These are phyloP conservation scores for Zygosaccharomyces pseudorouxii DNA, from an alignment of 805 yeast species.

Conservation along the genomic window DNA sequence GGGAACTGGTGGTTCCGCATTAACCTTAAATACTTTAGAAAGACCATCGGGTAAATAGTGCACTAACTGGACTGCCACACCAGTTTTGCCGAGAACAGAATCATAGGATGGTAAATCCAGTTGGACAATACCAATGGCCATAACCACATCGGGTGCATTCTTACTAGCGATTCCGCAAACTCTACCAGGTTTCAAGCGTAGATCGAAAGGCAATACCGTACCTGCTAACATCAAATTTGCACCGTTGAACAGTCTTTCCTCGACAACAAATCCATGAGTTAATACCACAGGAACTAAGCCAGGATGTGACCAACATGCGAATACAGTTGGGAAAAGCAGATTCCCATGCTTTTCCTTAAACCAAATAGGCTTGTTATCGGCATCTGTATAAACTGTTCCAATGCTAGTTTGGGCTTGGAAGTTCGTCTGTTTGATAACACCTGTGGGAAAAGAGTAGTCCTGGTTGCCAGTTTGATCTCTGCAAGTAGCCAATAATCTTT, in stretches of 20 bases:
- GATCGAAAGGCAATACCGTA: conserved; percentile 53
- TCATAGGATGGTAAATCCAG: conserved; percentile 43
- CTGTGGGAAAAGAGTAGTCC: conserved; percentile 42
- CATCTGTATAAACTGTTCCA: conserved; percentile 65
- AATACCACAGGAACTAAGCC: conserved; percentile 58
- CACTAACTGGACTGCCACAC: conserved; percentile 72
- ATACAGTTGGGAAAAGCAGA: conserved; percentile 62
- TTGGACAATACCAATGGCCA: conserved; percentile 66
- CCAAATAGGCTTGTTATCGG: conserved; percentile 66
- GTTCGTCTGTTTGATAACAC: conserved; percentile 52
- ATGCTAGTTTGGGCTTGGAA: conserved; percentile 50
- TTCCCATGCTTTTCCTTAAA: conserved; percentile 54
- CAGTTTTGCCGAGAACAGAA: conserved; percentile 57
- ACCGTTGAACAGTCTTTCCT: conserved; percentile 57
- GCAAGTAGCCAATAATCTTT: conserved; percentile 40
- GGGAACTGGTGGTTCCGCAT: conserved; percentile 40
- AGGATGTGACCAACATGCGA: conserved; percentile 66
- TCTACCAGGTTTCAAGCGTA: conserved; percentile 43
- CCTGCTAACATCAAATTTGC: conserved; percentile 83
- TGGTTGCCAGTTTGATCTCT: conserved; percentile 32
- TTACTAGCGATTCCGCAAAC: conserved; percentile 69
- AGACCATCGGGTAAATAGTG: conserved; percentile 68
- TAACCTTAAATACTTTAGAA: conserved; percentile 44
- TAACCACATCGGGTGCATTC: conserved; percentile 54
- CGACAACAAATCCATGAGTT: conserved; percentile 73